Evolutionary conservation across 306 rosid genomes (phyloP).

Genomic region (Fragaria ananassa): DNA sequence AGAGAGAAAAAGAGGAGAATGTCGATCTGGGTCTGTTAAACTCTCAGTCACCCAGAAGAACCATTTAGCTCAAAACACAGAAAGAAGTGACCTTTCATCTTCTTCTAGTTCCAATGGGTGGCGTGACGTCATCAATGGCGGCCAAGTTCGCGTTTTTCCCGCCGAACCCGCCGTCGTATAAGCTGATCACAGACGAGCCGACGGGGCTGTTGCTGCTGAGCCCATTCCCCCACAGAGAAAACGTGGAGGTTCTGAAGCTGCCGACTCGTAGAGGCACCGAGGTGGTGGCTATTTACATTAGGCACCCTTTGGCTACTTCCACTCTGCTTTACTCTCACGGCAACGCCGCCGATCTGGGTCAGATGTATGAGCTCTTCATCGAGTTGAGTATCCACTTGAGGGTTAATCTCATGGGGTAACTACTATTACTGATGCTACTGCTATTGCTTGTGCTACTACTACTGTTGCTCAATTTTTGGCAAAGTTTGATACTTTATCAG

Average conservation of each 20-base stretch:
- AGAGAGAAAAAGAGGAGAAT: constrained; percentile 22
- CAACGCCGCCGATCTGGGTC: constrained; percentile 98
- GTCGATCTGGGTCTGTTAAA: constrained; percentile 35
- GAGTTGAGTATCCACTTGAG: constrained; percentile 80
- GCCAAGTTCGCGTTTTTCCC: constrained; percentile 96
- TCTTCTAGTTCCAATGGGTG: constrained; percentile 69
- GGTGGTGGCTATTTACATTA: constrained; percentile 70
- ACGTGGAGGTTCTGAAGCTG: constrained; percentile 72
- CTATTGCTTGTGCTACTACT: background rate
- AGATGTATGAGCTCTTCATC: constrained; percentile 93
- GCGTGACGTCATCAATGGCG: constrained; percentile 97
- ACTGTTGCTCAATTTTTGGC: background rate
- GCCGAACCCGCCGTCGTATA: constrained; percentile 84
- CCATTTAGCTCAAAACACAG: background rate
- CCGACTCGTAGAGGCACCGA: constrained; percentile 81
- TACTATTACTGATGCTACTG: background rate
- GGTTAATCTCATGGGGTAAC: constrained; percentile 84
- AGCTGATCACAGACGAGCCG: constrained; percentile 48
- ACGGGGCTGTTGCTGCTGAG: constrained; percentile 73
- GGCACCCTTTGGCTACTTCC: constrained; percentile 81
- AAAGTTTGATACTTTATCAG: background rate
- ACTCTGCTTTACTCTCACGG: constrained; percentile 91
- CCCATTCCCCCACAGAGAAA: constrained; percentile 82
- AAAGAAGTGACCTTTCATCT: background rate
- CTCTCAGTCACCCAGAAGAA: background rate